Conservation (phyloP, 1,139 yeast species). For the Pneumocystis jirovecii region DNA sequence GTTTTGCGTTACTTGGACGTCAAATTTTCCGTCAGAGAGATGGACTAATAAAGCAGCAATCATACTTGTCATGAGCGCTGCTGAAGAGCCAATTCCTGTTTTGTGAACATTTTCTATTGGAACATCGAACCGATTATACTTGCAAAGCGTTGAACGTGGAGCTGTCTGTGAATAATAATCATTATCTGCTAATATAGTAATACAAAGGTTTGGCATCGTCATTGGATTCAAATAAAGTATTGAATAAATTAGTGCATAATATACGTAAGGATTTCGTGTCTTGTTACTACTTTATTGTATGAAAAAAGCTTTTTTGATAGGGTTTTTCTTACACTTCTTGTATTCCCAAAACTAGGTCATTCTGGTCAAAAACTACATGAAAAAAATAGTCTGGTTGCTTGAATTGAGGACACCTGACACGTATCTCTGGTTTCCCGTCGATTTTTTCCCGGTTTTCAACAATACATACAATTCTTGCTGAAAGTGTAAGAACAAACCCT, state of each 20-base stretch:
- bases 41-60: conserved; percentile 48
- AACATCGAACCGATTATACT: conserved; percentile 45
- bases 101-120: conserved; percentile 65
- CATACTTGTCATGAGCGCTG: conserved; percentile 75
- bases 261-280: conserved; percentile 58
- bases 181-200: conserved; percentile 68
- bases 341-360: conserved; percentile 3
- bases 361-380: not conserved
- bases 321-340: conserved; percentile 7
- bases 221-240: conserved; percentile 31
- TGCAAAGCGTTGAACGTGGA: conserved; percentile 28
- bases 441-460: not conserved
- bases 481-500: conserved; percentile 74
- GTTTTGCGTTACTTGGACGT: conserved; percentile 5
- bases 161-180: conserved; percentile 71
- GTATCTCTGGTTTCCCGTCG: not conserved
- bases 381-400: not conserved
- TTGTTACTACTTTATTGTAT: conserved; percentile 10
- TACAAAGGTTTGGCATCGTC: conserved; percentile 25
- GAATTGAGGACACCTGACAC: not conserved
- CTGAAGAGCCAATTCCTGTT: conserved; percentile 93
- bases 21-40: conserved; percentile 28
- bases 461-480: conserved; percentile 49
- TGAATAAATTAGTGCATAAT: conserved; percentile 44
- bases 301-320: not conserved